A percentile compares a stretch with the other conserved stretches of the same genome.
Conservation (phyloP, 768 basidiomycete species). For the Lactifluus hygrophoroides region DNA sequence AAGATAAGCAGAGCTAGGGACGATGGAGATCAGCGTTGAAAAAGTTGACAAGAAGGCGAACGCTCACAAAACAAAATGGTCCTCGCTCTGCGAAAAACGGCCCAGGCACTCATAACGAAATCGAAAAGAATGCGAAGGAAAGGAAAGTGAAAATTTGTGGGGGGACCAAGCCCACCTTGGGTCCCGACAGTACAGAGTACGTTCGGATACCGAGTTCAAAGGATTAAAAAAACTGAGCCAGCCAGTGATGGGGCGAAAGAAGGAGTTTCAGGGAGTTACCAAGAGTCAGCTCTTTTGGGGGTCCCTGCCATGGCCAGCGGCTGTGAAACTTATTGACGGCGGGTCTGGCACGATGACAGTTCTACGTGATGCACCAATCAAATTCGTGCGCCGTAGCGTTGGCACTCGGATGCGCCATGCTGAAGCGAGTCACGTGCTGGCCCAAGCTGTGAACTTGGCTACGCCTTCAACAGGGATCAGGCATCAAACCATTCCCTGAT, state of each 20-base stretch:
- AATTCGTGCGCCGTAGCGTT: background rate
- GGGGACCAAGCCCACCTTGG: background rate
- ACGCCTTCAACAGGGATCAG: background rate
- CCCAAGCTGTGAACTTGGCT: background rate
- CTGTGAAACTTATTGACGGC: background rate
- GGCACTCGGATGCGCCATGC: background rate
- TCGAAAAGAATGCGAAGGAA: background rate
- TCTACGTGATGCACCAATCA: background rate
- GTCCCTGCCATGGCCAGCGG: background rate
- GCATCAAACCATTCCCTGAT: background rate
- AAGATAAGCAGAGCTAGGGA: constrained; percentile 8
- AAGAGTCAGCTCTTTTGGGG: background rate
- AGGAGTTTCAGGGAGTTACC: background rate
- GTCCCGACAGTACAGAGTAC: background rate
- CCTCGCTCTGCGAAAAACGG: constrained; percentile 18
- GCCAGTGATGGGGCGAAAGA: constrained; percentile 10
- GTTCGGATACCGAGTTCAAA: background rate
- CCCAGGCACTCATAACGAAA: constrained; percentile 13
- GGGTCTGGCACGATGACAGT: background rate
- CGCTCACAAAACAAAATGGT: constrained; percentile 11
- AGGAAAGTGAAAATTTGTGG: background rate
- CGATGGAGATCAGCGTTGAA: no score
- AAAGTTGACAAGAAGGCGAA: background rate
- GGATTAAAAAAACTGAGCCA: constrained; percentile 12
- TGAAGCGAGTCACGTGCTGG: background rate